These are phyloP conservation scores for Colletotrichum sp. DNA, from an alignment of 2,329 filamentous ascomycete species.

Conservation along the genomic window DNA sequence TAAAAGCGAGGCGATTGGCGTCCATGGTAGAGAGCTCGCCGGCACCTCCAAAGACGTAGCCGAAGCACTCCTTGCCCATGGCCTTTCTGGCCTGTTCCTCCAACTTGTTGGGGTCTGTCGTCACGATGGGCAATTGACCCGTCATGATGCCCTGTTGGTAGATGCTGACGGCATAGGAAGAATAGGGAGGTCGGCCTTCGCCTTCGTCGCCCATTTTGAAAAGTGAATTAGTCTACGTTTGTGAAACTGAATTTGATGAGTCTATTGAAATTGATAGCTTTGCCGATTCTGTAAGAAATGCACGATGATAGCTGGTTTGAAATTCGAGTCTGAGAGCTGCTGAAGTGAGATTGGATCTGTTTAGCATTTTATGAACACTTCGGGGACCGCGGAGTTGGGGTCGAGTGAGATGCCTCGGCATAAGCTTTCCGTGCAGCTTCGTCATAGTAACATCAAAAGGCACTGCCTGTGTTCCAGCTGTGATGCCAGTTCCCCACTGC, in stretches of 20 bases:
- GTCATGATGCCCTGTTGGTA: constrained; percentile 58
- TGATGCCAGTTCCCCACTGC: not conserved
- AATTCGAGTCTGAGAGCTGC: not conserved
- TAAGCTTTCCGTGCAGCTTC: not conserved
- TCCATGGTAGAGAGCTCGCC: constrained; percentile 67
- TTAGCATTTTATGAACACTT: not conserved
- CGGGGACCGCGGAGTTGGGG: not conserved
- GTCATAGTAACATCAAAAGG: not conserved
- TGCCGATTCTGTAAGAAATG: not conserved
- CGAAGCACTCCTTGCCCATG: constrained; percentile 55
- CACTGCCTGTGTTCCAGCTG: not conserved
- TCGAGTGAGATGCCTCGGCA: constrained; percentile 3
- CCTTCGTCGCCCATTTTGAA: constrained; percentile 22
- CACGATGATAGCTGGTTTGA: not conserved
- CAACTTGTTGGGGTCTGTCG: constrained; percentile 63
- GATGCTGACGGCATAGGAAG: constrained; percentile 50
- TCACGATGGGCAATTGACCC: constrained; percentile 54
- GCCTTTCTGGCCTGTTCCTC: constrained; percentile 58
- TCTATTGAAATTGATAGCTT: not conserved
- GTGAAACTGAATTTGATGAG: not conserved
- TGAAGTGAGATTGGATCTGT: not conserved
- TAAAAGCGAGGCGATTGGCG: constrained; percentile 63
- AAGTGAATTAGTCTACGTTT: not conserved
- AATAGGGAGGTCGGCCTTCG: constrained; percentile 35
- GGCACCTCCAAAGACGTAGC: constrained; percentile 68